These are phyloP conservation scores for Firmiana major DNA, from an alignment of 345 rosid species.

Conservation along the genomic window DNA sequence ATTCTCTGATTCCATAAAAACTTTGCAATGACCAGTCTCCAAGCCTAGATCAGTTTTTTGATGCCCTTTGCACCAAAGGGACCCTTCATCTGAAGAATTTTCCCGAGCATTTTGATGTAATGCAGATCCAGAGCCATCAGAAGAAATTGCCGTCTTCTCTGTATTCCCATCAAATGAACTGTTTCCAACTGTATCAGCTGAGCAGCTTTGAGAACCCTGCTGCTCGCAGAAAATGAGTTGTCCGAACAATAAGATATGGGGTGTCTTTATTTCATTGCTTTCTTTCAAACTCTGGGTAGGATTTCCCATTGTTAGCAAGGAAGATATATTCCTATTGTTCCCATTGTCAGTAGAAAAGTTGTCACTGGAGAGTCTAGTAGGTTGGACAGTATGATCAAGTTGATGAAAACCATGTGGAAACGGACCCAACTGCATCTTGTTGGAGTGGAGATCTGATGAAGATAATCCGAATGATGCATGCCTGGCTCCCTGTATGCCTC, in stretches of 20 bases:
- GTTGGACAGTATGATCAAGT: conserved; percentile 28
- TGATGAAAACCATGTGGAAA: conserved; percentile 44
- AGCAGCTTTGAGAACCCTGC: conserved; percentile 57
- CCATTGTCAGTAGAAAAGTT: conserved; percentile 25
- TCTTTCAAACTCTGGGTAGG: conserved; percentile 35
- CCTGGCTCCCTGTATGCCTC: conserved; percentile 99
- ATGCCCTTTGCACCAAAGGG: conserved; percentile 43
- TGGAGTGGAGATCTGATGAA: conserved; percentile 65
- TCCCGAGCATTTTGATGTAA: conserved; percentile 41
- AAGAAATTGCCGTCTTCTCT: conserved; percentile 46
- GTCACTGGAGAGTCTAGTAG: conserved; percentile 29
- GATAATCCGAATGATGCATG: conserved; percentile 81
- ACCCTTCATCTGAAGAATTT: conserved; percentile 67
- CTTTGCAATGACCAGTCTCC: conserved; percentile 79
- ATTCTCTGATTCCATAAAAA: conserved; percentile 81
- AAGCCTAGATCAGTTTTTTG: conserved; percentile 35
- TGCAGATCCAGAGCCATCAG: conserved; percentile 56
- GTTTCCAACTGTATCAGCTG: conserved; percentile 55
- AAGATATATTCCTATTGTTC: conserved; percentile 42
- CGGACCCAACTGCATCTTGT: conserved; percentile 51
- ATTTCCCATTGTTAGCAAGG: conserved; percentile 63
- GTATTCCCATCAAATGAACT: conserved; percentile 46
- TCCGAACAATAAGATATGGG: conserved; percentile 82
- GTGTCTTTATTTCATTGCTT: conserved; percentile 43
- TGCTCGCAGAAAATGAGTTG: conserved; percentile 67